Conservation (phyloP, 306 rosid species). For the Amphicarpaea edgeworthii region DNA sequence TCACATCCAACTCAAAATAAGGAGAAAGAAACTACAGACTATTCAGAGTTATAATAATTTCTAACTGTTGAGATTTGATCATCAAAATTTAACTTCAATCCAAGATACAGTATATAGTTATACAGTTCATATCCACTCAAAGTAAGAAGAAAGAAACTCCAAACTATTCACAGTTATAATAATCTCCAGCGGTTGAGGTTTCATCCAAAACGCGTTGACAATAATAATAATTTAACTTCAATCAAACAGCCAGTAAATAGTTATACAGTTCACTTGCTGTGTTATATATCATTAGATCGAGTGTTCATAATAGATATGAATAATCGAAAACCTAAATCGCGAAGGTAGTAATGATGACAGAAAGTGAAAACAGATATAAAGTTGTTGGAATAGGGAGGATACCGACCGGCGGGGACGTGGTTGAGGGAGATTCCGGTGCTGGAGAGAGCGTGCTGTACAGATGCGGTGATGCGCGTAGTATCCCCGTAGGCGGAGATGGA, state of each 20-base stretch:
- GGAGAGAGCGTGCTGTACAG: constrained; percentile 88
- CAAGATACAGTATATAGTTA: neutral
- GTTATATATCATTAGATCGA: neutral
- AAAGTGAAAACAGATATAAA: neutral
- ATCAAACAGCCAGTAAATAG: neutral
- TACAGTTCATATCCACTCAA: neutral
- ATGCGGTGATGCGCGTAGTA: constrained; percentile 65
- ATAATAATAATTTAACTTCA: neutral
- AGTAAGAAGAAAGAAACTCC: neutral
- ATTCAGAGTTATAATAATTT: neutral
- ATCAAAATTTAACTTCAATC: neutral
- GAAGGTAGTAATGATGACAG: too few relatives aligned
- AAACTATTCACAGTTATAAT: neutral
- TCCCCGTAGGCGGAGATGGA: constrained; percentile 93
- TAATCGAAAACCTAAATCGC: neutral
- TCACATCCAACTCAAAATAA: neutral
- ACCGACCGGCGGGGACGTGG: constrained; percentile 96
- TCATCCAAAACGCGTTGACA: too few relatives aligned
- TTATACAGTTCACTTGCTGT: neutral
- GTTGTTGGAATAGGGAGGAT: neutral
- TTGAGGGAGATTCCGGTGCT: constrained; percentile 89
- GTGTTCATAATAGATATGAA: neutral
- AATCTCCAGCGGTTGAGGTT: neutral
- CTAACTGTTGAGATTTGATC: neutral
- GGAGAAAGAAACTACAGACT: neutral